Evolutionary conservation across 257 asterid genomes (phyloP), one percentile per base, ranked within the genome.

Genomic region (Penstemon eatonii): DNA sequence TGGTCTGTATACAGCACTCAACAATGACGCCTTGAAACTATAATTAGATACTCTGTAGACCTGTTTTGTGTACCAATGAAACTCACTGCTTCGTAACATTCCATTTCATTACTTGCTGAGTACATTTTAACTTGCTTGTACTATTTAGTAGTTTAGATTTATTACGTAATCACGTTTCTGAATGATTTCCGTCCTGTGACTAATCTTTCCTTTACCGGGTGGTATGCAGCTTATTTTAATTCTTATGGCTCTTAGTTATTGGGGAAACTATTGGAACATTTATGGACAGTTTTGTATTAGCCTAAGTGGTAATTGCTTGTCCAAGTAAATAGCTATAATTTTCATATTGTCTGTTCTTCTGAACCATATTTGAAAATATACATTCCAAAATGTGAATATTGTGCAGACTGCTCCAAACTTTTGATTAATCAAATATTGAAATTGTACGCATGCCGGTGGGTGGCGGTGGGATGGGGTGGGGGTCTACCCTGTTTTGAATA

Each of bases 211-310:
- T 25, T 25, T 61, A 6, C 8, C 60, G 5, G 39, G 44, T 71
- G 8, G 5, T 18, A 60, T 45, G 56, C 64, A 39, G 41, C 53
- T n/a, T 49, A 59, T 47, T 8, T 12, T n/a, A 49, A 47, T 11
- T 42, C 46, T 42, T 60, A 25, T 42, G 36, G 19, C 39, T 45
- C 53, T 12, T 53, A 1, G 41, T 15, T 61, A 9, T 6, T 4
- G n/a, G 44, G 18, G 13, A n/a, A 38, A 6, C 60, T 56, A 59
- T 51, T n/a, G 38, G 41, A 33, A 38, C 19, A 33, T 43, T 63
- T 67, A 13, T n/a, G 50, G 51, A 52, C 38, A 40, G 19, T 60
- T 46, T 43, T 53, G 4, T 25, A 43, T 62, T 61, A 37, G 65
- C 38, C 63, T 19, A 58, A 58, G 51, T 11, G 42, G 0, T 58